These are phyloP conservation scores for Bryoglossum gracile DNA, from an alignment of 495 filamentous ascomycete species.

Conservation along the genomic window DNA sequence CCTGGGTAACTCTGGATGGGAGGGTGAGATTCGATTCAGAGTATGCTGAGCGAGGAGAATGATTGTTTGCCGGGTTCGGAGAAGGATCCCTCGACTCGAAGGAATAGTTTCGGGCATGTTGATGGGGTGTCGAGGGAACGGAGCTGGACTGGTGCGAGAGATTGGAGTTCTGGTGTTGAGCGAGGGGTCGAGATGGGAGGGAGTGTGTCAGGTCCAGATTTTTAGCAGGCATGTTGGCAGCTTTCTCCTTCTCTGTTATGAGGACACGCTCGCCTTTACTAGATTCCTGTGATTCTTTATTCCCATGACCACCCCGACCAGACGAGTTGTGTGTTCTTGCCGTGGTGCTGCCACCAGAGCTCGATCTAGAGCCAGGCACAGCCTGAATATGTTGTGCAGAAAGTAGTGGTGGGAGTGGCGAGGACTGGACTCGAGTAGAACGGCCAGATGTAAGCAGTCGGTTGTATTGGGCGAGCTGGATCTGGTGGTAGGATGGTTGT, in stretches of 20 bases:
- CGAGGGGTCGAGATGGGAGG: constrained; percentile 17
- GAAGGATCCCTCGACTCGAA: constrained; percentile 83
- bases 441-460: constrained; percentile 41
- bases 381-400: constrained; percentile 41
- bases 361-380: constrained; percentile 41
- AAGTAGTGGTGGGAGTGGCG: constrained; percentile 38
- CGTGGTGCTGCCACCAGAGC: constrained; percentile 40
- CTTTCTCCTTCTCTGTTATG: constrained; percentile 44
- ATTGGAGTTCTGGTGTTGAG: constrained; percentile 26
- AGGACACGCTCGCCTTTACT: constrained; percentile 48
- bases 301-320: constrained; percentile 51
- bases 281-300: constrained; percentile 38
- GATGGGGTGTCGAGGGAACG: constrained; percentile 88
- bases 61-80: constrained; percentile 62
- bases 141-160: constrained; percentile 67
- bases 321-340: constrained; percentile 31
- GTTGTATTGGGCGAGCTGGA: constrained; percentile 48
- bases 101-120: constrained; percentile 75
- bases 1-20: constrained; percentile 50
- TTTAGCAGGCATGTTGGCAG: constrained; percentile 42
- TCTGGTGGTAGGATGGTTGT: constrained; percentile 42
- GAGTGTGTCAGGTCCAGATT: constrained; percentile 28
- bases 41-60: constrained; percentile 83
- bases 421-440: constrained; percentile 34
- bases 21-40: constrained; percentile 75